Base-by-base conservation (phyloP, 306 rosid species). In the Cucurbita pepo region DNA sequence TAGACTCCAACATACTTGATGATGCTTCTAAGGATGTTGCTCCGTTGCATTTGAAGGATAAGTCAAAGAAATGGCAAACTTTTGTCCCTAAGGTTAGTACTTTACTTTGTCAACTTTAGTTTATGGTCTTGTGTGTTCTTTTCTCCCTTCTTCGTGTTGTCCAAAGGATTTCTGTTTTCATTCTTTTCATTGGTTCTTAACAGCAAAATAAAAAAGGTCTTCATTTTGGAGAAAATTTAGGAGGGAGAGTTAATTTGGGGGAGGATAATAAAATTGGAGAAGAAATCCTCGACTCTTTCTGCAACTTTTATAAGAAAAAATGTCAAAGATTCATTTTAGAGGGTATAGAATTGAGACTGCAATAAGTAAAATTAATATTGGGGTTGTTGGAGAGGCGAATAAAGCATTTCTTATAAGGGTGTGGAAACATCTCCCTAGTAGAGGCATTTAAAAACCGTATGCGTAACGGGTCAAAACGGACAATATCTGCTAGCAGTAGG, bases 61-160 rank as follows among this genome's bases (percentile, higher is more conserved):
- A 78, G 78, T 87, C 98, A 52, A 94, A 85, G 86, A 94, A 87
- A 89, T 94, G 98, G 98, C 97, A 75, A 79, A 89, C 84, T 54
- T 87, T 94, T 80, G 96, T 94, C 57, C 83, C 90, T 67, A 89
- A 89, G 91, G 98, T 93, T 80, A 73, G 79, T 82, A 57, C 65
- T 72, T 37, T 37, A 63, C 69, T 66, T 66, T 45, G 37, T 21
- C 38, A 66, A 66, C 53, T 45, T 45, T 66, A 66, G 55, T 50
- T 21, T 45, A 40, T 16, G 37, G 71, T 66, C 18, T 12, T 10
- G 34, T 19, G 71, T 65, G 54, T 43, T 44, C 19, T 22, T 21
- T 44, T 65, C n/a, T 45, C 13, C 40, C 55, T 44, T 65, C 55
- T 37, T 43, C 12, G 10, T 19, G 56, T 66, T 44, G 72, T 66